These are phyloP conservation scores for Penicillium hordei DNA, from an alignment of 2,329 filamentous ascomycete species.

Conservation along the genomic window DNA sequence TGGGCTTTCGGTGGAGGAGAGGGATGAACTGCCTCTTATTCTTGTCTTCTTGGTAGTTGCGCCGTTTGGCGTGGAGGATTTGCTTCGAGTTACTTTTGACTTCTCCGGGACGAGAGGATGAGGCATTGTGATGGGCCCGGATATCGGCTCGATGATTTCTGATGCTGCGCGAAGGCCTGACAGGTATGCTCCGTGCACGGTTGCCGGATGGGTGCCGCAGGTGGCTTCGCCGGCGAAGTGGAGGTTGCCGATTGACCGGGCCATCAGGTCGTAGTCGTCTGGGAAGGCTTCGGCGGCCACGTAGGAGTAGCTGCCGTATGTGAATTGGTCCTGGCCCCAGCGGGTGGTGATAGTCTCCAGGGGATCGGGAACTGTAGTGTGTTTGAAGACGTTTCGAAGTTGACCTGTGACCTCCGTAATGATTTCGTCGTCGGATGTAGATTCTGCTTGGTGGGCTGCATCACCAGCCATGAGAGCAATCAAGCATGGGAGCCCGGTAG, in stretches of 20 bases:
- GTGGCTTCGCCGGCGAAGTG: slow-evolving; percentile 97
- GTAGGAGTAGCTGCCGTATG: slow-evolving; percentile 93
- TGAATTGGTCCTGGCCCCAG: slow-evolving; percentile 88
- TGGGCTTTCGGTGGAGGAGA: slow-evolving; percentile 25
- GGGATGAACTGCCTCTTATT: slow-evolving; percentile 1
- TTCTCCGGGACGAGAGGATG: slow-evolving; percentile 66
- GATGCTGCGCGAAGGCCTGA: slow-evolving; percentile 87
- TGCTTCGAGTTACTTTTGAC: slow-evolving; percentile 49
- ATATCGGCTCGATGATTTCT: slow-evolving; percentile 75
- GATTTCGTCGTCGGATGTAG: slow-evolving; percentile 70
- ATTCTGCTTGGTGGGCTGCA: slow-evolving; percentile 84
- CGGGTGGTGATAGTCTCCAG: slow-evolving; percentile 85
- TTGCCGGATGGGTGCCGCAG: slow-evolving; percentile 91
- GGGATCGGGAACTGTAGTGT: slow-evolving; percentile 67
- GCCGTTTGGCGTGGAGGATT: slow-evolving; percentile 15
- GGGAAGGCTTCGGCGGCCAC: slow-evolving; percentile 78
- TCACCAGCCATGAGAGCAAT: slow-evolving; percentile 95
- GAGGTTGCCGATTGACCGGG: slow-evolving; percentile 76
- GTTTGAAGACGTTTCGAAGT: slow-evolving; percentile 71
- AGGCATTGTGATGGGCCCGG: slow-evolving; percentile 78
- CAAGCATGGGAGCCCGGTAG: slow-evolving; percentile 80
- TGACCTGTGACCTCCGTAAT: slow-evolving; percentile 78
- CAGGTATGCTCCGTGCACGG: slow-evolving; percentile 93
- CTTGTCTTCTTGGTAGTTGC: slow-evolving; percentile 8
- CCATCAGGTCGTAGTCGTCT: slow-evolving; percentile 92